Evolutionary conservation across 805 yeast species (phyloP).

Genomic region (Starmerella sp.): DNA sequence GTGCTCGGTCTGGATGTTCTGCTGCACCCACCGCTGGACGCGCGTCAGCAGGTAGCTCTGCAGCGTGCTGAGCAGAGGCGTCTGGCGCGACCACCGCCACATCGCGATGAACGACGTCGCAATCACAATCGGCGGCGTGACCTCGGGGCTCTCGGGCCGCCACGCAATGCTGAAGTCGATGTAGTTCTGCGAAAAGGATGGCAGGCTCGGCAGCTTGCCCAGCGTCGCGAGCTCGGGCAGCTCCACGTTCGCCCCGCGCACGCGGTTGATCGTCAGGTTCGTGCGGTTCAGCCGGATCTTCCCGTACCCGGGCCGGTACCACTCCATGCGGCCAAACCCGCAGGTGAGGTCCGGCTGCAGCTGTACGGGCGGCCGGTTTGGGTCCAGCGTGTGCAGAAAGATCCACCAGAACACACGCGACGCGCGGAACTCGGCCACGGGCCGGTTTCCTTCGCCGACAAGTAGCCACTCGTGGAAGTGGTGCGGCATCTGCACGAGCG

Average conservation of each 20-base stretch:
- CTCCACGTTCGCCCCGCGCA: background rate
- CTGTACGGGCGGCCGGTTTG: background rate
- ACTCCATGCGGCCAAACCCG: background rate
- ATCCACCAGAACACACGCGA: background rate
- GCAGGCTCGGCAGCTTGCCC: background rate
- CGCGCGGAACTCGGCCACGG: background rate
- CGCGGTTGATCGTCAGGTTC: background rate
- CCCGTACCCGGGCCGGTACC: background rate
- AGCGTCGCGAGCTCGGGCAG: constrained; percentile 4
- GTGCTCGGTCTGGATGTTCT: constrained; percentile 1
- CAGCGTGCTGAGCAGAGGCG: background rate
- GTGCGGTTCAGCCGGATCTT: constrained; percentile 4
- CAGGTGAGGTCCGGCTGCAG: background rate
- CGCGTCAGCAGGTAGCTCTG: background rate
- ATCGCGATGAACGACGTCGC: constrained; percentile 10
- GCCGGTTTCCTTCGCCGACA: background rate
- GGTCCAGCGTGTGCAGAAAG: background rate
- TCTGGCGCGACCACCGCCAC: constrained; percentile 13
- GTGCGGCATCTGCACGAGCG: background rate
- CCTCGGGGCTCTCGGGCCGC: background rate
- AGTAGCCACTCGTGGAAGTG: background rate
- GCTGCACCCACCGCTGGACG: constrained; percentile 2
- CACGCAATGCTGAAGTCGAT: background rate
- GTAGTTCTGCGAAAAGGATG: background rate
- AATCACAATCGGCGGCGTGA: background rate